Evolutionary conservation across 345 rosid genomes (phyloP).

Genomic region (Anastatica hierochuntica): DNA sequence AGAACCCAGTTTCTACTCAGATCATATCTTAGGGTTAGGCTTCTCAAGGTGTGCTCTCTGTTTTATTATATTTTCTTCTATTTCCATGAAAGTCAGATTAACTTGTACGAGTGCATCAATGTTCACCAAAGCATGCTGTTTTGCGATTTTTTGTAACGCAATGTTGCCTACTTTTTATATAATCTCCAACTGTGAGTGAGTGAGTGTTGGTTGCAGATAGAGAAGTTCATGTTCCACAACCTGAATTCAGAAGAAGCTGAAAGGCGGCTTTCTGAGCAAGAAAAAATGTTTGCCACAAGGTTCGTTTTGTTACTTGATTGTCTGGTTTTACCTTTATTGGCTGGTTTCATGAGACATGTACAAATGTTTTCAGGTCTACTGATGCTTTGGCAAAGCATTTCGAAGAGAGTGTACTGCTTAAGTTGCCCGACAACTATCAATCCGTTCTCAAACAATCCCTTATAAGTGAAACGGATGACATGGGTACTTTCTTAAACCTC

Average conservation of each 20-base stretch:
- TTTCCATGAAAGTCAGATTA: not conserved
- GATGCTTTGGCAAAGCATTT: constrained; percentile 53
- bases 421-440: constrained; percentile 71
- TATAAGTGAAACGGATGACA: constrained; percentile 74
- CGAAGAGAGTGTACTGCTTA: constrained; percentile 55
- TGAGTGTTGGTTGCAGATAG: constrained; percentile 41
- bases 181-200: not conserved
- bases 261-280: constrained; percentile 47
- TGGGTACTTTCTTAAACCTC: constrained; percentile 41
- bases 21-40: constrained; percentile 80
- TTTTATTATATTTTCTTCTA: not conserved
- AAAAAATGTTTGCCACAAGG: constrained; percentile 60
- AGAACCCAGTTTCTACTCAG: constrained; percentile 71
- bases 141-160: not conserved
- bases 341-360: not conserved
- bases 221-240: constrained; percentile 60
- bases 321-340: too few relatives aligned
- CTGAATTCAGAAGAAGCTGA: constrained; percentile 39
- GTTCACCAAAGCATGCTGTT: not conserved
- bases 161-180: not conserved
- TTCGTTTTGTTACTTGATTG: constrained; percentile 7
- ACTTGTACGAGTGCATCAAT: not conserved
- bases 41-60: constrained; percentile 47
- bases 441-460: constrained; percentile 64
- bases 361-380: constrained; percentile 37